phyloP scores from a whole-genome alignment of 73 alveolate genomes.

The Paraurostyla sp. region DNA sequence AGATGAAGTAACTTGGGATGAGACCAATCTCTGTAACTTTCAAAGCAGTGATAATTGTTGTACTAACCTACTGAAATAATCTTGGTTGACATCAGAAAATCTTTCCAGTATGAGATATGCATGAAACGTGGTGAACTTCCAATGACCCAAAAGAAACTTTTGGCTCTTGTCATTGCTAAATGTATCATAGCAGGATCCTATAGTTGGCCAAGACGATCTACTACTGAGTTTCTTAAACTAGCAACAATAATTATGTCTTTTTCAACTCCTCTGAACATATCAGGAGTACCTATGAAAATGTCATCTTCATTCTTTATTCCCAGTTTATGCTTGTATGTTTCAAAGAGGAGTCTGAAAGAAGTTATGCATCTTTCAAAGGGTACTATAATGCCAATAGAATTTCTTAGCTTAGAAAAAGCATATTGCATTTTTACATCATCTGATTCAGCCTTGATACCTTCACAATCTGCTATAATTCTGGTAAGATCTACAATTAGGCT shows the following conservation, averaged over 20 bases:
- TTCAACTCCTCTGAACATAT: slow-evolving; percentile 56
- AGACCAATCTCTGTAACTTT: slow-evolving; percentile 9
- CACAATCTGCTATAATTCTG: slow-evolving; percentile 9
- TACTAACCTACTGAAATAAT: slow-evolving; percentile 8
- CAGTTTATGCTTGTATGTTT: neutral
- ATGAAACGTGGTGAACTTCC: slow-evolving; percentile 39
- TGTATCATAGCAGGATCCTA: neutral
- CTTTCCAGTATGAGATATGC: slow-evolving; percentile 1
- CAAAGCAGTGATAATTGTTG: slow-evolving; percentile 18
- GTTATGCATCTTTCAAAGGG: slow-evolving; percentile 18
- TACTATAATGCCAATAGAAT: slow-evolving; percentile 20
- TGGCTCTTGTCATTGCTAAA: slow-evolving; percentile 35
- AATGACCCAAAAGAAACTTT: slow-evolving; percentile 24
- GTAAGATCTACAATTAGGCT: slow-evolving; percentile 19
- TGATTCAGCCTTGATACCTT: neutral
- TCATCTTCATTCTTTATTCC: slow-evolving; percentile 18
- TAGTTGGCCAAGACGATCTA: slow-evolving; percentile 46
- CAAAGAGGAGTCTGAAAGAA: neutral
- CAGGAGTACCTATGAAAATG: slow-evolving; percentile 43
- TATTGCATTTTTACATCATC: slow-evolving; percentile 30
- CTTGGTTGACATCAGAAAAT: slow-evolving; percentile 27
- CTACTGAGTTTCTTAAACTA: slow-evolving; percentile 43
- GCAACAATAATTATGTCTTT: slow-evolving; percentile 40
- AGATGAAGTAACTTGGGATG: neutral
- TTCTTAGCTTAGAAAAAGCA: slow-evolving; percentile 10